Evolutionary conservation across 257 asterid genomes (phyloP).

Genomic region (Solanum stenotomum): DNA sequence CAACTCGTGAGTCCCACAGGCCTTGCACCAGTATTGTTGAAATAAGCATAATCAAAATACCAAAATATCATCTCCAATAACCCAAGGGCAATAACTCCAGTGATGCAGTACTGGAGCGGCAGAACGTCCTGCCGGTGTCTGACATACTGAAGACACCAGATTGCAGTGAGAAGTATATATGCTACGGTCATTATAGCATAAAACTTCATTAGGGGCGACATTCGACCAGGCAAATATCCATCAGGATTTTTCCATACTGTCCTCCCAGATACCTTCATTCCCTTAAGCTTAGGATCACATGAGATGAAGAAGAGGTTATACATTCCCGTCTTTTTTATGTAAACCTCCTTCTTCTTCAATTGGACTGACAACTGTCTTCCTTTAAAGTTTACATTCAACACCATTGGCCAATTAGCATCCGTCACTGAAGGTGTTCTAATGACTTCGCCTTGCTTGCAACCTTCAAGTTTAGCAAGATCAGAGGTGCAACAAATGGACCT

Average conservation of each 20-base stretch:
- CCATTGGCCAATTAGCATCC: slow-evolving; percentile 68
- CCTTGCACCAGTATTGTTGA: slow-evolving; percentile 77
- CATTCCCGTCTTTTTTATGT: slow-evolving; percentile 77
- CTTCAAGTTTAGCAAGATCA: slow-evolving; percentile 94
- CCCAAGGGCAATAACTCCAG: slow-evolving; percentile 87
- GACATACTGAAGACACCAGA: slow-evolving; percentile 86
- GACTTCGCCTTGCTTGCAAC: slow-evolving; percentile 88
- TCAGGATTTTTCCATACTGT: slow-evolving; percentile 90
- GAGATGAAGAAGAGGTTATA: slow-evolving; percentile 92
- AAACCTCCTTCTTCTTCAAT: slow-evolving; percentile 59
- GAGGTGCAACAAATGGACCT: slow-evolving; percentile 94
- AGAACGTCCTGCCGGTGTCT: slow-evolving; percentile 76
- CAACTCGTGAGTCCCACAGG: slow-evolving; percentile 87
- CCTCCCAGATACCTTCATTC: slow-evolving; percentile 68
- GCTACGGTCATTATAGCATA: slow-evolving; percentile 63
- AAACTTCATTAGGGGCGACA: slow-evolving; percentile 91
- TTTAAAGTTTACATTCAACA: slow-evolving; percentile 50
- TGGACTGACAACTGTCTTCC: slow-evolving; percentile 56
- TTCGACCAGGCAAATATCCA: slow-evolving; percentile 97
- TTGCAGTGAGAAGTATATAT: slow-evolving; percentile 54
- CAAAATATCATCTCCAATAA: slow-evolving; percentile 85
- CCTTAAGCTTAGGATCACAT: slow-evolving; percentile 88
- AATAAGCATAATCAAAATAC: slow-evolving; percentile 85
- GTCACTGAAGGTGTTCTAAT: slow-evolving; percentile 58
- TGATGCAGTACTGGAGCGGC: slow-evolving; percentile 85